Evolutionary conservation across 2,329 filamentous ascomycete genomes (phyloP).

Genomic region (Chrysoporthe deuterocubensis): DNA sequence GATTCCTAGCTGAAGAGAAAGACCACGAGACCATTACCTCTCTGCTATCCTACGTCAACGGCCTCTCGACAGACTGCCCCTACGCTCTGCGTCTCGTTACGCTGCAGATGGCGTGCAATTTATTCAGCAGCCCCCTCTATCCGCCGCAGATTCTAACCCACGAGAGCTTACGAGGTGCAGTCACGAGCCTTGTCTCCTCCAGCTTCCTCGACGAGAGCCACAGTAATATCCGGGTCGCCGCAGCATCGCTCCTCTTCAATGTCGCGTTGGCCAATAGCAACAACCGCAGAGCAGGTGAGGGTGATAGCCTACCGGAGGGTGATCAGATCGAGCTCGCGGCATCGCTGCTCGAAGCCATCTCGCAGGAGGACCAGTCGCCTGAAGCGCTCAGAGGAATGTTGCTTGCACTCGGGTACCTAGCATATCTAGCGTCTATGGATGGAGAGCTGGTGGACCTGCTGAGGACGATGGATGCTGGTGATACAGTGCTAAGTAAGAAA

Average conservation of each 20-base stretch:
- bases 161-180: conserved; percentile 54
- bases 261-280: conserved; percentile 73
- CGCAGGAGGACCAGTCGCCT: conserved; percentile 60
- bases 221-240: conserved; percentile 76
- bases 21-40: conserved; percentile 65
- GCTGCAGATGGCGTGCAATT: conserved; percentile 81
- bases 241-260: conserved; percentile 84
- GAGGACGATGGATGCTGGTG: conserved; percentile 73
- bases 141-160: conserved; percentile 63
- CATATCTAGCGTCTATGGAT: conserved; percentile 70
- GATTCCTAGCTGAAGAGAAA: conserved; percentile 79
- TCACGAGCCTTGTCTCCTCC: conserved; percentile 73
- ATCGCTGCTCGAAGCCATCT: conserved; percentile 74
- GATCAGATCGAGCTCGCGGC: conserved; percentile 83
- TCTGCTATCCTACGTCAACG: conserved; percentile 64
- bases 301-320: conserved; percentile 65
- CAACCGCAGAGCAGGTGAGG: conserved; percentile 59
- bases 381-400: conserved; percentile 81
- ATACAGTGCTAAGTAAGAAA: conserved; percentile 63
- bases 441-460: conserved; percentile 83
- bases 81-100: conserved; percentile 85
- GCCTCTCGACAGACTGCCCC: conserved; percentile 59
- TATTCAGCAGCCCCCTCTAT: conserved; percentile 78
- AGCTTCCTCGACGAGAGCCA: conserved; percentile 80
- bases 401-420: conserved; percentile 74